Percentiles rank a stretch among this genome's conserved stretches.
These are phyloP conservation scores for Purpureocillium takamizusanense DNA, from an alignment of 2,329 filamentous ascomycete genomes.

Conservation along the genomic window DNA sequence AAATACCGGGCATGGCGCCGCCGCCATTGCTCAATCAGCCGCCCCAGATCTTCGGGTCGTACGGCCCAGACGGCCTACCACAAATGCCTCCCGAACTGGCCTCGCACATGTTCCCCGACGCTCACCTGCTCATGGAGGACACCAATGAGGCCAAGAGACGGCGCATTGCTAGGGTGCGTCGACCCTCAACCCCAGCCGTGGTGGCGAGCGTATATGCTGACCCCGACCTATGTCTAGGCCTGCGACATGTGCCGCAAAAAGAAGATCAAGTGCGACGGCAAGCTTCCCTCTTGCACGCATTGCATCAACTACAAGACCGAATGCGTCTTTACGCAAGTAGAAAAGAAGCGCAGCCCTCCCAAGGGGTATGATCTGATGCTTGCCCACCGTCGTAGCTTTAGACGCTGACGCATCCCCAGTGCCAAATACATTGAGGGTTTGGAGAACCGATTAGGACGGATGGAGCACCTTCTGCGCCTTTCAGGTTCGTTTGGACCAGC, in stretches of 20 bases:
- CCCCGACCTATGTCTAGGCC: slow-evolving; percentile 42
- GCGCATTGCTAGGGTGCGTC: slow-evolving; percentile 73
- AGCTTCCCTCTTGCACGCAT: slow-evolving; percentile 88
- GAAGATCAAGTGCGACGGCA: slow-evolving; percentile 97
- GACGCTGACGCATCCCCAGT: slow-evolving; percentile 33
- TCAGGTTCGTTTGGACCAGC: slow-evolving; percentile 54
- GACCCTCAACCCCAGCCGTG: neutral
- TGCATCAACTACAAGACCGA: slow-evolving; percentile 98
- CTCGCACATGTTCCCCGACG: slow-evolving; percentile 52
- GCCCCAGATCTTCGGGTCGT: slow-evolving; percentile 60
- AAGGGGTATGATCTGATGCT: slow-evolving; percentile 62
- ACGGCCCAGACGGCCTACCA: slow-evolving; percentile 50
- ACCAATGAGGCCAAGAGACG: slow-evolving; percentile 78
- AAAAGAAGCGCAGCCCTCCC: slow-evolving; percentile 95
- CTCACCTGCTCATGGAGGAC: slow-evolving; percentile 49
- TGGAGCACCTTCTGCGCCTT: slow-evolving; percentile 84
- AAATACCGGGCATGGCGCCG: slow-evolving; percentile 45
- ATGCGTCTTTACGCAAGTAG: slow-evolving; percentile 93
- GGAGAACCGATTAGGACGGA: slow-evolving; percentile 87
- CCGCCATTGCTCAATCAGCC: slow-evolving; percentile 57
- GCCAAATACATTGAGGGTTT: slow-evolving; percentile 97
- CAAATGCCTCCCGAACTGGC: slow-evolving; percentile 48
- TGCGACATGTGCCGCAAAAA: slow-evolving; percentile 96
- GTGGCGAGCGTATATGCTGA: neutral
- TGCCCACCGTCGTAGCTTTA: neutral